A percentile compares a stretch with the other conserved stretches of the same genome.
These are phyloP conservation scores for Trichoderma guizhouense DNA, from an alignment of 2,329 filamentous ascomycete genomes.

Conservation along the genomic window DNA sequence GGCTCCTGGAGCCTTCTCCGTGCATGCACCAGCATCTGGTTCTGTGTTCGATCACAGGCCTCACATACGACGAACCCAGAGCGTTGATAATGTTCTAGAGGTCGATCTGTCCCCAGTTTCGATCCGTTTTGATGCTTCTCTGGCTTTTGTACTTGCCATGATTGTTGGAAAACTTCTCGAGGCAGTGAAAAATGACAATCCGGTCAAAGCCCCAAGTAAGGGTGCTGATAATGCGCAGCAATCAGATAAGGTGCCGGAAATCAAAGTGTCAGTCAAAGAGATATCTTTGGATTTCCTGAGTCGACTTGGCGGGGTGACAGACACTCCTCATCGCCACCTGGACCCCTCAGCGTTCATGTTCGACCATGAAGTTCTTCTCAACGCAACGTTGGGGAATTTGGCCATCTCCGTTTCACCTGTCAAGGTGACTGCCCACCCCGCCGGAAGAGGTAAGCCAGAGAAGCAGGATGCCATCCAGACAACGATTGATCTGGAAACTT, in stretches of 20 bases:
- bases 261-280: slow-evolving; percentile 47
- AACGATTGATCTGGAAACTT: slow-evolving; percentile 51
- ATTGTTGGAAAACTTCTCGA: slow-evolving; percentile 49
- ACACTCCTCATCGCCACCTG: slow-evolving; percentile 46
- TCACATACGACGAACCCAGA: background rate
- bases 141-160: slow-evolving; percentile 53
- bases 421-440: slow-evolving; percentile 19
- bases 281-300: slow-evolving; percentile 56
- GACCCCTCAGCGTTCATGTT: slow-evolving; percentile 40
- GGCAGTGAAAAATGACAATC: slow-evolving; percentile 35
- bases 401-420: slow-evolving; percentile 28
- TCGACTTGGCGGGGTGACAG: slow-evolving; percentile 49
- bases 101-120: slow-evolving; percentile 50
- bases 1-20: slow-evolving; percentile 60
- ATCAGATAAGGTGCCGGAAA: slow-evolving; percentile 30
- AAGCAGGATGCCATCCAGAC: slow-evolving; percentile 31
- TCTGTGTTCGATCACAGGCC: background rate
- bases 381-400: slow-evolving; percentile 46
- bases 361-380: slow-evolving; percentile 51
- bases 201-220: slow-evolving; percentile 16
- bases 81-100: slow-evolving; percentile 39
- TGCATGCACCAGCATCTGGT: slow-evolving; percentile 31
- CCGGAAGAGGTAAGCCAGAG: slow-evolving; percentile 19
- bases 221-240: slow-evolving; percentile 18
- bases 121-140: slow-evolving; percentile 54